Evolutionary conservation across 2,329 filamentous ascomycete species (phyloP).

Genomic region (Aquanectria penicillioides): DNA sequence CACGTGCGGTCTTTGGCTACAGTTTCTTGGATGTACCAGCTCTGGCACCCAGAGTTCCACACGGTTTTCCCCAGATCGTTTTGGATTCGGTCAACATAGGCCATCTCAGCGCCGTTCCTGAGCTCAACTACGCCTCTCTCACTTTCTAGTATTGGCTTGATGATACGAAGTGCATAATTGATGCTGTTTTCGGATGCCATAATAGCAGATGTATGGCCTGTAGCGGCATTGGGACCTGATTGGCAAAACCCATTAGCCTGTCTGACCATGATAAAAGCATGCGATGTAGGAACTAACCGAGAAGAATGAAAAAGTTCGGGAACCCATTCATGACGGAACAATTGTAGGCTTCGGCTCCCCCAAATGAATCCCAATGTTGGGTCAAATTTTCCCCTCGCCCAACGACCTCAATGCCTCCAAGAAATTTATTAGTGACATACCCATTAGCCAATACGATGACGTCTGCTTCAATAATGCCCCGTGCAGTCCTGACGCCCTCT

Average conservation of each 20-base stretch:
- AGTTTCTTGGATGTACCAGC: slow-evolving; percentile 41
- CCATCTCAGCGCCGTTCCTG: slow-evolving; percentile 46
- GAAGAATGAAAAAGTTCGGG: slow-evolving; percentile 72
- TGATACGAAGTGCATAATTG: slow-evolving; percentile 67
- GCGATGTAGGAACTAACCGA: slow-evolving; percentile 51
- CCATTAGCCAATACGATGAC: slow-evolving; percentile 71
- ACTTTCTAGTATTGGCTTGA: slow-evolving; percentile 57
- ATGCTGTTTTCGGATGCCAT: slow-evolving; percentile 70
- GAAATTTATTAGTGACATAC: slow-evolving; percentile 64
- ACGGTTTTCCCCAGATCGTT: slow-evolving; percentile 46
- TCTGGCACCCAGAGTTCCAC: slow-evolving; percentile 47
- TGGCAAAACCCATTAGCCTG: no score
- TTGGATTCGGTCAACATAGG: slow-evolving; percentile 47
- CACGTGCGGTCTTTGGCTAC: neutral
- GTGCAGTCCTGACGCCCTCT: slow-evolving; percentile 48
- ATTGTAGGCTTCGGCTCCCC: slow-evolving; percentile 71
- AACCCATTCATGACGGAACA: slow-evolving; percentile 67
- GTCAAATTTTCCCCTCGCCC: slow-evolving; percentile 62
- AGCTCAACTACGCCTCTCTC: slow-evolving; percentile 45
- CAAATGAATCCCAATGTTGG: slow-evolving; percentile 66
- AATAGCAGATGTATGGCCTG: slow-evolving; percentile 69
- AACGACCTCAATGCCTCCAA: slow-evolving; percentile 62
- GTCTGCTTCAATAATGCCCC: slow-evolving; percentile 61
- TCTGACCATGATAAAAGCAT: no score
- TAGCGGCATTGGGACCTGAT: slow-evolving; percentile 69